phyloP scores from a whole-genome alignment of 495 filamentous ascomycete species.

The Clohesyomyces aquaticus region DNA sequence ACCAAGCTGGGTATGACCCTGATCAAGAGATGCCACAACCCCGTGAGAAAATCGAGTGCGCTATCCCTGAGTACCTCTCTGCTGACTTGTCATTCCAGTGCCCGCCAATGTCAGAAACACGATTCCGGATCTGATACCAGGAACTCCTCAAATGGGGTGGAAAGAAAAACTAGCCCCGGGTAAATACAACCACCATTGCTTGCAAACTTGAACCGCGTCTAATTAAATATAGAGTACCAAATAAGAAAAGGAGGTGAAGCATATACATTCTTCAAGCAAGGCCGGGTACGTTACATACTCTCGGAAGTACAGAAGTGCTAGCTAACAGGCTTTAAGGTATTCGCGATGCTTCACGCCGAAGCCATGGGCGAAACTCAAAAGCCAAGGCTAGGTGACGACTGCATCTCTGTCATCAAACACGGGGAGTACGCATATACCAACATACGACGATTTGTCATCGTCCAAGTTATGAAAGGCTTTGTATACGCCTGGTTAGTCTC shows the following conservation, averaged over 20 bases:
- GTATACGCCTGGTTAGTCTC: slow-evolving; percentile 22
- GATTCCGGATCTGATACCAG: background rate
- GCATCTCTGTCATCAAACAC: slow-evolving; percentile 20
- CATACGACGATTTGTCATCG: slow-evolving; percentile 38
- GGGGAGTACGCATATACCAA: slow-evolving; percentile 18
- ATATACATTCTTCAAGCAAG: slow-evolving; percentile 5
- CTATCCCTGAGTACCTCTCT: too few relatives aligned
- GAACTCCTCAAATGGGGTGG: background rate
- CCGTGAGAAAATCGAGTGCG: background rate
- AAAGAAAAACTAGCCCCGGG: background rate
- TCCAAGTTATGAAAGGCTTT: slow-evolving; percentile 12
- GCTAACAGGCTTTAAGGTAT: slow-evolving; percentile 21
- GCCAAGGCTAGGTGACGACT: background rate
- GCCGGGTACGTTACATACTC: background rate
- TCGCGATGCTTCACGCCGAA: slow-evolving; percentile 29
- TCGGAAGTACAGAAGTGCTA: background rate
- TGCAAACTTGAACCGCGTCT: background rate
- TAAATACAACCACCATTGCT: too few relatives aligned
- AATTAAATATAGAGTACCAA: background rate
- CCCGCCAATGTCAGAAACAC: too few relatives aligned
- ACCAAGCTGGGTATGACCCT: too few relatives aligned
- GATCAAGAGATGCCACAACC: background rate
- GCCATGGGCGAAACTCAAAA: slow-evolving; percentile 9
- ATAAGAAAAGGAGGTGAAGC: slow-evolving; percentile 1
- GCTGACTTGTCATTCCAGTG: background rate